phyloP scores from a whole-genome alignment of 768 basidiomycete genomes.

The Russula emetica region DNA sequence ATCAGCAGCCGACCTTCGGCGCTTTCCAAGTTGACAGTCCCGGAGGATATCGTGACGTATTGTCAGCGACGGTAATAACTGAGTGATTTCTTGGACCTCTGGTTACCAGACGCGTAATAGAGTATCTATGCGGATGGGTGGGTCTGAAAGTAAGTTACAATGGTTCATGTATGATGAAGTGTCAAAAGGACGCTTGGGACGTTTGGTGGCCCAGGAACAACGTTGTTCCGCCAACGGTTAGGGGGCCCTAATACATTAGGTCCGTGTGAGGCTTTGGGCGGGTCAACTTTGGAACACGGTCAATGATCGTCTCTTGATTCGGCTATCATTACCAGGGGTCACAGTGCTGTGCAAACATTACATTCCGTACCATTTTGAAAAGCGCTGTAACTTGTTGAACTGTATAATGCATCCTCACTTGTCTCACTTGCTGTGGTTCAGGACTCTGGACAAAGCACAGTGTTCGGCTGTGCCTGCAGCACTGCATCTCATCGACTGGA shows the following conservation, averaged over 20 bases:
- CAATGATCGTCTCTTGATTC: neutral
- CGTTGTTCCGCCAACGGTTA: neutral
- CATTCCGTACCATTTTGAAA: no score
- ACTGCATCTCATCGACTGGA: neutral
- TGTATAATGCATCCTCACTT: neutral
- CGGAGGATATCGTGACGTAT: constrained; percentile 18
- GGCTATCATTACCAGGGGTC: no score
- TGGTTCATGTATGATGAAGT: neutral
- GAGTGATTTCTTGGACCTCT: neutral
- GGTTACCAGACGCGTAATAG: neutral
- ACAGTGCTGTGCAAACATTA: neutral
- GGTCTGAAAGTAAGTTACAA: neutral
- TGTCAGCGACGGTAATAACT: neutral
- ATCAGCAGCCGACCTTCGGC: constrained; percentile 10
- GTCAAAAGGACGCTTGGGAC: neutral
- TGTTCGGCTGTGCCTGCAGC: neutral
- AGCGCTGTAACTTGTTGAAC: no score
- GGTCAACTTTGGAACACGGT: no score
- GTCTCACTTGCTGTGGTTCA: neutral
- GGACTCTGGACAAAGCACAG: neutral
- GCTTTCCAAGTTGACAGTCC: constrained; percentile 14
- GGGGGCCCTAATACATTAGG: neutral
- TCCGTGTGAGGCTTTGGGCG: no score
- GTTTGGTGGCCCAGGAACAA: neutral
- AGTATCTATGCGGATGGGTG: no score